Conservation (phyloP, 2,329 filamentous ascomycete species). For the Trichoderma atrobrunneum region DNA sequence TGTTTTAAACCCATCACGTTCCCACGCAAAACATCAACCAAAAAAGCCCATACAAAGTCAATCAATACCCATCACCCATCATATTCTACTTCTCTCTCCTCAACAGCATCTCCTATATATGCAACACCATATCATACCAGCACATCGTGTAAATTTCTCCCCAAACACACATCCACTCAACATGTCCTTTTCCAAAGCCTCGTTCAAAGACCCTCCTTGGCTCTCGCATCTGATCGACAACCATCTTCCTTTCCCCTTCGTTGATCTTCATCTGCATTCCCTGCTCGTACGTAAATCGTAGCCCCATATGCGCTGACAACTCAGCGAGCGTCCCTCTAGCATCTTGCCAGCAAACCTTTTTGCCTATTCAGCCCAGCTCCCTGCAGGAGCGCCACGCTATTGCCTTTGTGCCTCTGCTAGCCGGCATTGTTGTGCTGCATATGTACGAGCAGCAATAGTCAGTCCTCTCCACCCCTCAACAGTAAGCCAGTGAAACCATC, state of each 20-base stretch:
- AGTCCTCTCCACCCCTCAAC: background rate
- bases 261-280: background rate
- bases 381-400: background rate
- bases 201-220: background rate
- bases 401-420: background rate
- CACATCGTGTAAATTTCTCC: background rate
- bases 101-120: background rate
- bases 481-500: background rate
- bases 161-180: background rate
- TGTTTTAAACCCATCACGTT: background rate
- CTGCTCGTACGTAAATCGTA: background rate
- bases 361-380: background rate
- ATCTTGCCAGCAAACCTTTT: background rate
- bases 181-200: background rate
- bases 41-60: background rate
- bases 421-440: background rate
- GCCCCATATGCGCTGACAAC: constrained; percentile 3
- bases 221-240: background rate
- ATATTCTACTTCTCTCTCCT: background rate
- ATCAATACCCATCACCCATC: background rate
- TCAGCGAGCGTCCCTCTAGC: constrained; percentile 1
- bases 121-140: background rate
- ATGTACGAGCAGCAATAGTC: background rate
- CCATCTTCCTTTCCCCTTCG: background rate
- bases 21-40: background rate